Evolutionary conservation across 148 eudicot species (phyloP).

Genomic region (Limonium bicolor): DNA sequence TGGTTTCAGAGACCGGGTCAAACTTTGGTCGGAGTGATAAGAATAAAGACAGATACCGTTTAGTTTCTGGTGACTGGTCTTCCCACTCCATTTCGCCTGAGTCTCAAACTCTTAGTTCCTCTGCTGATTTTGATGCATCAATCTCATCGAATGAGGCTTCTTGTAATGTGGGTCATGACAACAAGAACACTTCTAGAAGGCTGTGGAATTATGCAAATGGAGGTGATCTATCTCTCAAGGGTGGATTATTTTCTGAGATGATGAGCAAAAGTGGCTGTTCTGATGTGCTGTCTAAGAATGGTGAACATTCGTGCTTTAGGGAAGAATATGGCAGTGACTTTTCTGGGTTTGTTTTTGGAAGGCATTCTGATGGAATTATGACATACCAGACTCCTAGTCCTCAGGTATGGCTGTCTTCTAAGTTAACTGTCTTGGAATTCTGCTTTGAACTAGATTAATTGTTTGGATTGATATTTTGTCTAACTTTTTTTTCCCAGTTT

Average conservation of each 20-base stretch:
- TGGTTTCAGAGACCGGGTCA: conserved; percentile 44
- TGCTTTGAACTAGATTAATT: neutral
- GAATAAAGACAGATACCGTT: conserved; percentile 19
- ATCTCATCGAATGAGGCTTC: conserved; percentile 31
- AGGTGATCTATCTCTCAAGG: conserved; percentile 61
- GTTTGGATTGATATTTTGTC: neutral
- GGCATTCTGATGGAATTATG: conserved; percentile 13
- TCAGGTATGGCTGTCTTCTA: conserved; percentile 33
- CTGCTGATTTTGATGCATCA: conserved; percentile 40
- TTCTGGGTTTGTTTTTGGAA: conserved; percentile 42
- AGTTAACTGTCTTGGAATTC: neutral
- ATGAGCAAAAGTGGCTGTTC: conserved; percentile 17
- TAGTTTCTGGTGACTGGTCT: conserved; percentile 35
- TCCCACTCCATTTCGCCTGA: conserved; percentile 62
- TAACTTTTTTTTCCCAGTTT: neutral
- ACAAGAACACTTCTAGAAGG: conserved; percentile 42
- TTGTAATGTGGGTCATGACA: conserved; percentile 14
- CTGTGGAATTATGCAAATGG: conserved; percentile 63
- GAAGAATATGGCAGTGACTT: conserved; percentile 29
- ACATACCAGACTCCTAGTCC: conserved; percentile 74
- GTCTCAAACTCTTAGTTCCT: conserved; percentile 55
- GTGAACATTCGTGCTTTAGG: conserved; percentile 13
- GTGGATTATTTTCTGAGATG: conserved; percentile 55
- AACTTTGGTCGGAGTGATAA: conserved; percentile 25
- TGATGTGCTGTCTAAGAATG: conserved; percentile 20